Evolutionary conservation across 495 filamentous ascomycete species (phyloP), one percentile per base, ranked within the genome.

Genomic region (Monascus purpureus): DNA sequence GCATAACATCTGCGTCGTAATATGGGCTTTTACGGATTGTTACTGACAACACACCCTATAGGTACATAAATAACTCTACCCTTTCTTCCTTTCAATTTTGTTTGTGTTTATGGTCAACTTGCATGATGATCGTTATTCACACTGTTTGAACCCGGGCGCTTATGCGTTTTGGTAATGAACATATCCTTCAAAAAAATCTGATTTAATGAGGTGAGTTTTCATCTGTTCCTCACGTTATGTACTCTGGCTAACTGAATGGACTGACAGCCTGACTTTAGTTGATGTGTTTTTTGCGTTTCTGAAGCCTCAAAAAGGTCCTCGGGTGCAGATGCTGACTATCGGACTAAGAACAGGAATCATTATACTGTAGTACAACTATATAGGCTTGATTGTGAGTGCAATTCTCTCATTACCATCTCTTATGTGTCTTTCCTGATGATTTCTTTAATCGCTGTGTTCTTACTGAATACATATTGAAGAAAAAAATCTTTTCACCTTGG

Each of bases 71-170:
- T n/a, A n/a, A n/a, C n/a, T n/a, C n/a, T n/a, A n/a, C n/a, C n/a
- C n/a, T n/a, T n/a, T n/a, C n/a, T n/a, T n/a, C n/a, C n/a, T n/a
- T n/a, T n/a, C n/a, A n/a, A n/a, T n/a, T n/a, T n/a, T n/a, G n/a
- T n/a, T 28, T 25, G 5, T 38, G n/a, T 31, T 29, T 57, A 62
- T 61, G 52, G 45, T 56, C 47, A 54, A 52, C 47, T 31, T 60
- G 65, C 43, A 80, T 82, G 78, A 82, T 82, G 71, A 79, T 68
- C 59, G 61, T 57, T 80, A 94, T 94, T 94, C 86, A 94, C 86
- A 94, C 86, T 94, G 82, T 94, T 85, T 87, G 86, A 94, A 72
- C 74, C n/a, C 61, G 61, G 59, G 40, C 47, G 41, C 45, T 45
- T 35, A 56, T 55, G 59, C 43, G 57, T 57, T 65, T 59, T 47